Conservation (phyloP, 1,139 yeast genomes). For the Yamadazyma siamensis region DNA sequence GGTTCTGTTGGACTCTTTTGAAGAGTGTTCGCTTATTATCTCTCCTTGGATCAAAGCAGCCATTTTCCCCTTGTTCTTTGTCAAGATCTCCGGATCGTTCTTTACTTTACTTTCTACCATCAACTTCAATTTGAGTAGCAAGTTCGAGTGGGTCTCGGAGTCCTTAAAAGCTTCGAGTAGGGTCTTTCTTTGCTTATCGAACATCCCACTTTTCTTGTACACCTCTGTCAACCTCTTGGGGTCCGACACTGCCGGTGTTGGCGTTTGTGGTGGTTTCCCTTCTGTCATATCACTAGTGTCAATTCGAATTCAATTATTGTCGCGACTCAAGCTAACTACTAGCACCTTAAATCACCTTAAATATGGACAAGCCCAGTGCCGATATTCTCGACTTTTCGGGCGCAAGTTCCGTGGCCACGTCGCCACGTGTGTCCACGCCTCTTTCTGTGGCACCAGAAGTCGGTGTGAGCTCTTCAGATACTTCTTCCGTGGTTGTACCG, state of each 20-base stretch:
- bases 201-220: conserved; percentile 50
- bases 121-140: conserved; percentile 38
- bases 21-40: conserved; percentile 26
- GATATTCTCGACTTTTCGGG: too few species aligned
- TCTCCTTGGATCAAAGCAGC: conserved; percentile 55
- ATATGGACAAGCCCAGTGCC: too few species aligned
- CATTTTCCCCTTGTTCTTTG: conserved; percentile 50
- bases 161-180: conserved; percentile 43
- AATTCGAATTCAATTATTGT: too few species aligned
- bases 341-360: too few species aligned
- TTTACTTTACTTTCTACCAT: conserved; percentile 47
- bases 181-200: conserved; percentile 44
- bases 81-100: conserved; percentile 46
- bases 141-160: conserved; percentile 41
- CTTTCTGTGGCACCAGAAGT: too few species aligned
- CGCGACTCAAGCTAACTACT: too few species aligned
- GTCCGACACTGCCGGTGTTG: conserved; percentile 17
- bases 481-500: too few species aligned
- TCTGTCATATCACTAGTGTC: too few species aligned
- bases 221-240: conserved; percentile 39
- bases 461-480: too few species aligned
- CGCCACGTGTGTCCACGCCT: too few species aligned
- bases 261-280: neutral
- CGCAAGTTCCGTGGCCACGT: too few species aligned
- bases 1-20: conserved; percentile 7